phyloP scores from a whole-genome alignment of 108 stramenopile genomes.

The Thalassiosira profunda region DNA sequence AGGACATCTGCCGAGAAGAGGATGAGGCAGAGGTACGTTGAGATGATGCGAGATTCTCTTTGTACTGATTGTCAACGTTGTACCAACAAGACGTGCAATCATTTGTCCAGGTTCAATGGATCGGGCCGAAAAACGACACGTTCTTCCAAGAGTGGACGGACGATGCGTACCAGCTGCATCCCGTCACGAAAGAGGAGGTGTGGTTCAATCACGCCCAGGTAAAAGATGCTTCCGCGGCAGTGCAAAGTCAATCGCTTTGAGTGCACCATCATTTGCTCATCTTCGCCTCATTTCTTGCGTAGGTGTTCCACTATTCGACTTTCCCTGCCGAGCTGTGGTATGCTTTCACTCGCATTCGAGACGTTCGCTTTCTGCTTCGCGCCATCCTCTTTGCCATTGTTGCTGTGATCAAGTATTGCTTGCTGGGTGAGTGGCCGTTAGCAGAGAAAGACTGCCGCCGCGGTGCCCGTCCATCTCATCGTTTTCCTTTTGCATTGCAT shows the following conservation, averaged over 20 bases:
- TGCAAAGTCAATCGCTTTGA: too few species aligned
- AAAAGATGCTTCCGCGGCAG: too few species aligned
- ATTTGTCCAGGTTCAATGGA: slow-evolving; percentile 32
- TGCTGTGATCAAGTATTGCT: slow-evolving; percentile 33
- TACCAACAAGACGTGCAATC: too few species aligned
- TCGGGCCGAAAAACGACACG: slow-evolving; percentile 20
- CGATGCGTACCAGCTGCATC: slow-evolving; percentile 47
- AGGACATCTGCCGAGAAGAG: slow-evolving; percentile 25
- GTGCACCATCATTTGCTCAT: too few species aligned
- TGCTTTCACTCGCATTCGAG: slow-evolving; percentile 29
- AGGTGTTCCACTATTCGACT: slow-evolving; percentile 55
- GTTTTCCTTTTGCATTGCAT: too few species aligned
- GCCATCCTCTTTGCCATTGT: slow-evolving; percentile 4
- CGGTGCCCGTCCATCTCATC: too few species aligned
- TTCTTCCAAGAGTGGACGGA: slow-evolving; percentile 20
- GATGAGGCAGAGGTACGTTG: slow-evolving; percentile 14
- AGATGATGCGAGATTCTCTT: too few species aligned
- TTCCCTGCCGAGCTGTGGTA: slow-evolving; percentile 43
- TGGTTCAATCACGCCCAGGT: slow-evolving; percentile 57
- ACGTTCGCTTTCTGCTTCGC: slow-evolving; percentile 19
- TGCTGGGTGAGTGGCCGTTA: too few species aligned
- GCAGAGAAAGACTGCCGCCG: too few species aligned
- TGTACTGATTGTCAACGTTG: too few species aligned
- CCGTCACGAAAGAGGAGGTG: slow-evolving; percentile 42
- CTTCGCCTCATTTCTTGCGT: too few species aligned